These are phyloP conservation scores for Kuraishia piskuri DNA, from an alignment of 805 yeast genomes.

Conservation along the genomic window DNA sequence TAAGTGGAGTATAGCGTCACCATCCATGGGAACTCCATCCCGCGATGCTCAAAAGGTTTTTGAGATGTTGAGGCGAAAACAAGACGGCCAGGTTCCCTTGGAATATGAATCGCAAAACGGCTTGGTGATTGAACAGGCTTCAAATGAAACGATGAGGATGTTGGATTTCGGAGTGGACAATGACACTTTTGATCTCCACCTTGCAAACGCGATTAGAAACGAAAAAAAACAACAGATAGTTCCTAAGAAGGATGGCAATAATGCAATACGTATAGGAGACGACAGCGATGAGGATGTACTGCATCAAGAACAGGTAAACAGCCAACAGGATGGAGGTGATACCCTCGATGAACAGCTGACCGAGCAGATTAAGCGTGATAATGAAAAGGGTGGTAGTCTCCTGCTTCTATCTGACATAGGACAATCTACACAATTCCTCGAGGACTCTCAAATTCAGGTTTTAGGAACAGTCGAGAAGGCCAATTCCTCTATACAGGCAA, in stretches of 20 bases:
- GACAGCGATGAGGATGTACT: not conserved
- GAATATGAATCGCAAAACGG: slow-evolving; percentile 5
- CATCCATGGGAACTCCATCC: not conserved
- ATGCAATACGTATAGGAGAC: not conserved
- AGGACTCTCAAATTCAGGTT: not conserved
- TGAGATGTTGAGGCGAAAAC: not conserved
- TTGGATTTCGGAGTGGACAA: not conserved
- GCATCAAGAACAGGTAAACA: not conserved
- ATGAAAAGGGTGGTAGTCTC: not conserved
- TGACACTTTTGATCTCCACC: slow-evolving; percentile 1
- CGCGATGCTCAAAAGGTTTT: not conserved
- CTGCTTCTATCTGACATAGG: not conserved
- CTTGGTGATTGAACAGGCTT: not conserved
- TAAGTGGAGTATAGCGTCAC: not conserved
- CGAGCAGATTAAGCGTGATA: not conserved
- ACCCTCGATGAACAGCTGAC: not conserved
- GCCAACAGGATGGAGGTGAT: not conserved
- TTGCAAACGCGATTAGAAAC: not conserved
- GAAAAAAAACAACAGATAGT: not conserved
- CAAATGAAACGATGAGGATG: not conserved
- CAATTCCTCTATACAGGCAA: not conserved
- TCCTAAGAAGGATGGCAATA: not conserved
- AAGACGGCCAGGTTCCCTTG: not conserved
- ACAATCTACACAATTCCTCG: not conserved
- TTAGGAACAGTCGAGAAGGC: not conserved